Percentiles rank a stretch among this genome's conserved stretches.
Evolutionary conservation across 1,284 basidiomycete genomes (phyloP).

Genomic region (Ceratorhiza oryzae-sativae): DNA sequence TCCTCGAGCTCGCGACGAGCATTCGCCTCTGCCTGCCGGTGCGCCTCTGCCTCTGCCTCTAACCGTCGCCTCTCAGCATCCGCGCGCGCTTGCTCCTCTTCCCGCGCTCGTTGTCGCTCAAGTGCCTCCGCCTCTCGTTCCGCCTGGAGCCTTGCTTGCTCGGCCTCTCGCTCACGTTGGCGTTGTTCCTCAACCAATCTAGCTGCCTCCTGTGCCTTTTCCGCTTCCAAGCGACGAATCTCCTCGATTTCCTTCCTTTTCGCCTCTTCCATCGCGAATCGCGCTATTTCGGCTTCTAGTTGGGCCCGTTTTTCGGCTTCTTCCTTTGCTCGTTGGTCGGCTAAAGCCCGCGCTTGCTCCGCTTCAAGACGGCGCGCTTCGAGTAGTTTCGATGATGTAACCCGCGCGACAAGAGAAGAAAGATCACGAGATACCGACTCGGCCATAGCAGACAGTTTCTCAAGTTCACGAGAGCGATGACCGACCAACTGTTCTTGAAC

Average conservation of each 20-base stretch:
- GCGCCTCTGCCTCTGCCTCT: constrained; percentile 48
- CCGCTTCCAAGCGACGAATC: constrained; percentile 49
- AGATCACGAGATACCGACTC: constrained; percentile 22
- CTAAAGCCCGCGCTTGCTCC: constrained; percentile 42
- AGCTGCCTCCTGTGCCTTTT: constrained; percentile 48
- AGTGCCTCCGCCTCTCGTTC: constrained; percentile 41
- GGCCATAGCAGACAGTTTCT: constrained; percentile 15
- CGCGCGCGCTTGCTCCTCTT: constrained; percentile 47
- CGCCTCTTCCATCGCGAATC: constrained; percentile 49
- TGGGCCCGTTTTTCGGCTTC: constrained; percentile 28
- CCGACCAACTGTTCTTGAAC: constrained; percentile 29
- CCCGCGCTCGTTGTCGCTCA: constrained; percentile 41
- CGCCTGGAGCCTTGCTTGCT: constrained; percentile 42
- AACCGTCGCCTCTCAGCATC: constrained; percentile 46
- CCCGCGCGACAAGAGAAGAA: constrained; percentile 6
- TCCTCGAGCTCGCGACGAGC: constrained; percentile 48
- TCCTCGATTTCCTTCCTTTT: constrained; percentile 50
- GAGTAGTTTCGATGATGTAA: constrained; percentile 18
- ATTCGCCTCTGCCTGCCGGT: constrained; percentile 34
- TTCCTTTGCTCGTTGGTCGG: constrained; percentile 20
- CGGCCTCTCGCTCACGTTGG: constrained; percentile 43
- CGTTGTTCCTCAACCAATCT: constrained; percentile 43
- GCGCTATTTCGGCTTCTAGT: constrained; percentile 41
- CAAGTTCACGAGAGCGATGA: constrained; percentile 24
- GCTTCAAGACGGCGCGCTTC: constrained; percentile 52